Evolutionary conservation across 2,329 filamentous ascomycete species (phyloP).

Genomic region (Beauveria sp.): DNA sequence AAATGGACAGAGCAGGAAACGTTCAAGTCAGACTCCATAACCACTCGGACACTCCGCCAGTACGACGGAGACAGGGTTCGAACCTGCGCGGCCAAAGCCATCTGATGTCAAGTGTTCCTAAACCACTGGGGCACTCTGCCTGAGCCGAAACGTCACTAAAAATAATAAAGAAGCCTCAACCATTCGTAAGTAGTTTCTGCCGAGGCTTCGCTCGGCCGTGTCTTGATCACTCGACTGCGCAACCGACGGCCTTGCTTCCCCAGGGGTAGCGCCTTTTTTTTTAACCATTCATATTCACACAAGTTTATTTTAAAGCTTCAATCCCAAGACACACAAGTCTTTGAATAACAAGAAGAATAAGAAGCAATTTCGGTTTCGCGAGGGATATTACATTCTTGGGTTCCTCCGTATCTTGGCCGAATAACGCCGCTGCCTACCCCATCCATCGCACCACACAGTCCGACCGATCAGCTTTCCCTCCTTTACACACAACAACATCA

Average conservation of each 20-base stretch:
- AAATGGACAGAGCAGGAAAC: background rate
- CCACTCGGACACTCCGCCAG: conserved; percentile 4
- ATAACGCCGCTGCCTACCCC: background rate
- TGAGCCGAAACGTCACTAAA: too few species aligned
- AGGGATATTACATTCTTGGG: background rate
- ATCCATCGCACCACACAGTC: background rate
- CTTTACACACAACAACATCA: background rate
- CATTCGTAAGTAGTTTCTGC: background rate
- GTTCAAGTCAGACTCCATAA: background rate
- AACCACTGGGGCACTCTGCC: conserved; percentile 1
- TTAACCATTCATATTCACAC: background rate
- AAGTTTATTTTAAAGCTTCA: background rate
- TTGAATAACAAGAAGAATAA: too few species aligned
- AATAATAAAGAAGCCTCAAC: background rate
- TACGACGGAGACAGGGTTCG: conserved; percentile 7
- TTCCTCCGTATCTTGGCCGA: background rate
- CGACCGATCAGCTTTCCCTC: background rate
- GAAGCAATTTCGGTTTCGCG: too few species aligned
- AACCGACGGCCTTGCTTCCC: background rate
- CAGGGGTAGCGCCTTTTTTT: background rate
- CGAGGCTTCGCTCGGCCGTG: background rate
- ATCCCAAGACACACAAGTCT: background rate
- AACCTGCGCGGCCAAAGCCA: conserved; percentile 4
- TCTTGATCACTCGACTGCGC: background rate
- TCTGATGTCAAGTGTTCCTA: background rate